Conservation (phyloP, 2,329 filamentous ascomycete species). For the Talaromyces piceae region DNA sequence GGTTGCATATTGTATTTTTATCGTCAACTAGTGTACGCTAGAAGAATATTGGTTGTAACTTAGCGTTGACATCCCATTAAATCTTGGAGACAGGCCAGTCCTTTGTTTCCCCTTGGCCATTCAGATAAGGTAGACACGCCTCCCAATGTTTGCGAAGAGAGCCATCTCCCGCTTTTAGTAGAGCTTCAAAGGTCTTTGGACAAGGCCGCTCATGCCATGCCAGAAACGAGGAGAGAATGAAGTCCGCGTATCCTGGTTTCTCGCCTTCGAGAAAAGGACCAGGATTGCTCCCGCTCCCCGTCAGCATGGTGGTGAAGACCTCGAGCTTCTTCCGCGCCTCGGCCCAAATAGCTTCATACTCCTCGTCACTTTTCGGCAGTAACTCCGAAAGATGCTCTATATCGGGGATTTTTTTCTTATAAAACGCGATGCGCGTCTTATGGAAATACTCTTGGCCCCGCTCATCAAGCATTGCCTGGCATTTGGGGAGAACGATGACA, state of each 20-base stretch:
- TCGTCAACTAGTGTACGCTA: neutral
- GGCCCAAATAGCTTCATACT: conserved; percentile 15
- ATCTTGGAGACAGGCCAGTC: conserved; percentile 22
- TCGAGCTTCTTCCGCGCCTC: conserved; percentile 15
- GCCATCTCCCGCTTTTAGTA: conserved; percentile 21
- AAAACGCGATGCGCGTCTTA: conserved; percentile 18
- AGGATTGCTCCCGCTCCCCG: conserved; percentile 21
- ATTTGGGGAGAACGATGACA: conserved; percentile 18
- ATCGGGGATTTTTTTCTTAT: conserved; percentile 15
- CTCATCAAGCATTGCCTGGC: conserved; percentile 20
- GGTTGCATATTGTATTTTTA: conserved; percentile 2
- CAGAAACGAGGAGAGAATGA: conserved; percentile 19
- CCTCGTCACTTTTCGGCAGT: conserved; percentile 17
- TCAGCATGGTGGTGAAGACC: conserved; percentile 20
- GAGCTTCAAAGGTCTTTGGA: conserved; percentile 16
- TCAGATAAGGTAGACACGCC: conserved; percentile 24
- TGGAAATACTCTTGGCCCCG: conserved; percentile 24
- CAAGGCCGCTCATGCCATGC: conserved; percentile 21
- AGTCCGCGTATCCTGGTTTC: conserved; percentile 23
- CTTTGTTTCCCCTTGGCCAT: conserved; percentile 27
- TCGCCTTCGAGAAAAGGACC: conserved; percentile 30
- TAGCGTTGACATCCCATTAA: neutral
- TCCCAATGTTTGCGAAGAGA: conserved; percentile 23
- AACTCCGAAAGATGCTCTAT: conserved; percentile 23
- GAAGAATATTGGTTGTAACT: neutral